Conservation (phyloP, 371 early-diverging fungal species). For the Mortierella sp. region DNA sequence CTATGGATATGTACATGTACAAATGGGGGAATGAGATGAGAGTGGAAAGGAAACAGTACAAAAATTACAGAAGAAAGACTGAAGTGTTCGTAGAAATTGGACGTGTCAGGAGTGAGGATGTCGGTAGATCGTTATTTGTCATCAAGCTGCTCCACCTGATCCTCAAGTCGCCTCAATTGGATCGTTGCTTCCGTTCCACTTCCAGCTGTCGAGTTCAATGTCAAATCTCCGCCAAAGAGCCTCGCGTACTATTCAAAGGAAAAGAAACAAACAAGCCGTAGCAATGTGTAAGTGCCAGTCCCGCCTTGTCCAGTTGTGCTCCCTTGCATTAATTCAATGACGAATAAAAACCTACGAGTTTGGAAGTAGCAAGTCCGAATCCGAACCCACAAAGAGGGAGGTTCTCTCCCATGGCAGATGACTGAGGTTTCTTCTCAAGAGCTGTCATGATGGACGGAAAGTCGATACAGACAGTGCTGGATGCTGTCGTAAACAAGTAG, state of each 20-base stretch:
- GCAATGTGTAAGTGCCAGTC: background rate
- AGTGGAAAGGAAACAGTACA: background rate
- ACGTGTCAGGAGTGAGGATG: background rate
- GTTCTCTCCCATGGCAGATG: conserved; percentile 43
- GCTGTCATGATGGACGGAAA: conserved; percentile 52
- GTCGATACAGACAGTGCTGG: conserved; percentile 49
- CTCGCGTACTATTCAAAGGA: conserved; percentile 33
- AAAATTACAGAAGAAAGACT: background rate
- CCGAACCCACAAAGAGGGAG: conserved; percentile 56
- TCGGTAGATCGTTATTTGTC: conserved; percentile 8
- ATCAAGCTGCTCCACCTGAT: conserved; percentile 39
- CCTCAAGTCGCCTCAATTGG: conserved; percentile 35
- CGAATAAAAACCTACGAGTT: conserved; percentile 27
- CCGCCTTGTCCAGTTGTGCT: background rate
- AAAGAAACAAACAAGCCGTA: background rate
- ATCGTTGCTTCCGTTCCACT: conserved; percentile 44
- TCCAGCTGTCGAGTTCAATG: conserved; percentile 32
- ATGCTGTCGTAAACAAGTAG: conserved; percentile 56
- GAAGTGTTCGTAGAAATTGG: background rate
- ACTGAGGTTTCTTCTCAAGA: conserved; percentile 42
- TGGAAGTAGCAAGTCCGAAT: conserved; percentile 55
- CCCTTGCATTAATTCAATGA: background rate
- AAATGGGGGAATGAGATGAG: background rate
- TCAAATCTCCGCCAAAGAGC: conserved; percentile 46
- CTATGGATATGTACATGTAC: conserved; percentile 1